A percentile compares a stretch with the other conserved stretches of the same genome.
Conservation (phyloP, 2,329 filamentous ascomycete species). For the Colletotrichum kahawae region DNA sequence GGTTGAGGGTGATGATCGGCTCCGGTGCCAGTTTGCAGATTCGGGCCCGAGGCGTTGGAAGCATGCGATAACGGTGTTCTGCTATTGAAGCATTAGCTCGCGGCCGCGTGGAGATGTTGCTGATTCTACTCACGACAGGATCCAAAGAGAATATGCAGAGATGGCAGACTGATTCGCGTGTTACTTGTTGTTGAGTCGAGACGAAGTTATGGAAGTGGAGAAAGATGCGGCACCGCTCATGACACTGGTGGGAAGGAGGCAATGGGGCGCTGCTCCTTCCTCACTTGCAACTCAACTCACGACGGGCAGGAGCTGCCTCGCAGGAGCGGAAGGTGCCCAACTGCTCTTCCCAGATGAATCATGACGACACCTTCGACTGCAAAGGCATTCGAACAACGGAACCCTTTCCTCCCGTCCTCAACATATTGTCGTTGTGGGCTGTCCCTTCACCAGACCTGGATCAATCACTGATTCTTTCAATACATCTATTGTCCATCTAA, state of each 20-base stretch:
- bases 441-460: background rate
- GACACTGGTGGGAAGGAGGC: no score
- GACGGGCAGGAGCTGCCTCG: background rate
- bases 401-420: background rate
- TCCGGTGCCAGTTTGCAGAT: background rate
- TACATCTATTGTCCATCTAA: background rate
- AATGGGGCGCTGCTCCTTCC: background rate
- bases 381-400: background rate
- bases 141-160: background rate
- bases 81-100: background rate
- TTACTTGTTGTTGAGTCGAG: background rate
- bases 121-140: background rate
- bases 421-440: background rate
- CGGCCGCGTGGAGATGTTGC: background rate
- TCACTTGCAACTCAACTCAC: background rate
- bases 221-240: background rate
- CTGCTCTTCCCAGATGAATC: background rate
- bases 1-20: background rate
- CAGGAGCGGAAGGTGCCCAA: background rate
- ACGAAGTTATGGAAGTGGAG: background rate
- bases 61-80: background rate
- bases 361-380: background rate
- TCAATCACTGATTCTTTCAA: background rate
- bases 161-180: background rate
- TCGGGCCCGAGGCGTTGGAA: background rate